Evolutionary conservation across 2,329 filamentous ascomycete genomes (phyloP).

Genomic region (Fusarium nygamai): DNA sequence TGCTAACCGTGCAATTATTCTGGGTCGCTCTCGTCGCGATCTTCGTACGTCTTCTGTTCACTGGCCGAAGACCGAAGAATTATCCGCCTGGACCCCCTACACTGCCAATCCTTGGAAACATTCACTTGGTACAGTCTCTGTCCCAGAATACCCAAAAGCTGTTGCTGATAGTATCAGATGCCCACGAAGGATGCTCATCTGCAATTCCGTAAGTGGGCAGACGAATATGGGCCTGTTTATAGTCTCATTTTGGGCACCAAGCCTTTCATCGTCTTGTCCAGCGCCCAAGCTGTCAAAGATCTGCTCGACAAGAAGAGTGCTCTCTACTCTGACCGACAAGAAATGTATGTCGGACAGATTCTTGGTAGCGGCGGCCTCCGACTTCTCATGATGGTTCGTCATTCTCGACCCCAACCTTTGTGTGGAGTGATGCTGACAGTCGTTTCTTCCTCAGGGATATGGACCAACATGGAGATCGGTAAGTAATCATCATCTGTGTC

Average conservation of each 20-base stretch:
- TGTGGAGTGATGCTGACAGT: accelerated
- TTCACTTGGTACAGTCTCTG: not conserved
- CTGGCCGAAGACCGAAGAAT: not conserved
- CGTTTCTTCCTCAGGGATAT: not conserved
- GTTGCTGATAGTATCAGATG: not conserved
- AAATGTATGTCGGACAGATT: conserved; percentile 3
- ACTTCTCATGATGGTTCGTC: not conserved
- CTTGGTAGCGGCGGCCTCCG: not conserved
- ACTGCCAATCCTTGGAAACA: not conserved
- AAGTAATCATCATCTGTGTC: accelerated
- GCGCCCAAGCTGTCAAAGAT: conserved; percentile 1
- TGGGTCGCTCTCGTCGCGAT: not conserved
- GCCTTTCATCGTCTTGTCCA: conserved; percentile 1
- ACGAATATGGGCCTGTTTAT: conserved; percentile 1
- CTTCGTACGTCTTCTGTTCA: conserved; percentile 1
- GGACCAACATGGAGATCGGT: conserved; percentile 1
- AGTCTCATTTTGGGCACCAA: not conserved
- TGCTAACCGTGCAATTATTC: not conserved
- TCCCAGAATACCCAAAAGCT: accelerated
- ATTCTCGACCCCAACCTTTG: not conserved
- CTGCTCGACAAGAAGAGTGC: not conserved
- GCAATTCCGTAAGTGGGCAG: conserved; percentile 3
- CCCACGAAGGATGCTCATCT: not conserved
- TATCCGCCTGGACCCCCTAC: conserved; percentile 6
- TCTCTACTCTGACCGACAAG: not conserved